Evolutionary conservation across 2,329 filamentous ascomycete genomes (phyloP).

Genomic region (Trichothecium roseum): DNA sequence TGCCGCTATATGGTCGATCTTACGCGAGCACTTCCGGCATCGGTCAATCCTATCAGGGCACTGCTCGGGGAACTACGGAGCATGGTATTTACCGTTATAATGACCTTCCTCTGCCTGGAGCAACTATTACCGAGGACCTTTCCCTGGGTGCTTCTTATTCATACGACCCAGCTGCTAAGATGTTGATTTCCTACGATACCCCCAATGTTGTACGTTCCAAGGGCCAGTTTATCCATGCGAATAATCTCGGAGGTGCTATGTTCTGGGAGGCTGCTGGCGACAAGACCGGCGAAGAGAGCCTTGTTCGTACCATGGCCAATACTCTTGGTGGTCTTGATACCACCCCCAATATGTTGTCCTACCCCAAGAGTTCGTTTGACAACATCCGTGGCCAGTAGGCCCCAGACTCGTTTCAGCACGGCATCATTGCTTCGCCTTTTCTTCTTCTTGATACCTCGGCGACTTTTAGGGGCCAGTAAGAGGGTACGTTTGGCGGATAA

Average conservation of each 20-base stretch:
- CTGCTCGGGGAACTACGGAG: constrained; percentile 22
- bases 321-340: constrained; percentile 37
- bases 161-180: constrained; percentile 47
- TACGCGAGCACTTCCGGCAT: constrained; percentile 35
- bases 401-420: background rate
- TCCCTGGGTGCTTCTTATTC: constrained; percentile 59
- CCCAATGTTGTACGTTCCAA: constrained; percentile 49
- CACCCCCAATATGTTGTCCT: constrained; percentile 40
- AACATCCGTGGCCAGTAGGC: constrained; percentile 48
- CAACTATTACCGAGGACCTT: constrained; percentile 44
- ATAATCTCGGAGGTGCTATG: constrained; percentile 62
- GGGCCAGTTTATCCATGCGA: constrained; percentile 45
- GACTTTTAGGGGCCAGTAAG: constrained; percentile 1
- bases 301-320: constrained; percentile 44
- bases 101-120: constrained; percentile 52
- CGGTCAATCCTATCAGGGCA: constrained; percentile 8
- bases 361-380: constrained; percentile 45
- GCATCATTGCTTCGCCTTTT: background rate
- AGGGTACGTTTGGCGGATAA: too few species aligned
- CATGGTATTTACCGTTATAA: constrained; percentile 65
- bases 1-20: constrained; percentile 69
- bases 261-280: constrained; percentile 80
- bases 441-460: background rate
- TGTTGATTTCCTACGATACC: constrained; percentile 64
- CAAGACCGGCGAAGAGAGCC: constrained; percentile 35